Evolutionary conservation across 2,329 filamentous ascomycete genomes (phyloP).

Genomic region (Leptographium radiaticola): DNA sequence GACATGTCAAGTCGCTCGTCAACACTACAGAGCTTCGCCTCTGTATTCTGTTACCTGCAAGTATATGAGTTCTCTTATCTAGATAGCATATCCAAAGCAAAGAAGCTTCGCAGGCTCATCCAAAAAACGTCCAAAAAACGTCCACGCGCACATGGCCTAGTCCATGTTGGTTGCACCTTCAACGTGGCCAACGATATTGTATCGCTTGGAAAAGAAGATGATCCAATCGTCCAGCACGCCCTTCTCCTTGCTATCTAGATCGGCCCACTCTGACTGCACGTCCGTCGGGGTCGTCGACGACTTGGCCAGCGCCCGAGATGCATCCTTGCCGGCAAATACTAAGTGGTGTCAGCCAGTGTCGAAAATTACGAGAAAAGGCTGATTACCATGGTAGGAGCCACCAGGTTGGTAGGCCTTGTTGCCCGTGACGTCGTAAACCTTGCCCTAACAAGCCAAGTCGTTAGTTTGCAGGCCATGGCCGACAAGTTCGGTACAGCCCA

Average conservation of each 20-base stretch:
- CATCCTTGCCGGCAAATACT: slow-evolving; percentile 96
- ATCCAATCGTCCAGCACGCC: slow-evolving; percentile 80
- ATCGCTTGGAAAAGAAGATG: slow-evolving; percentile 92
- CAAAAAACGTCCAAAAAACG: background rate
- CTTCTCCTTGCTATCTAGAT: slow-evolving; percentile 75
- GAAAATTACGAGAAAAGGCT: background rate
- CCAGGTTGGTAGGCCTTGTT: slow-evolving; percentile 77
- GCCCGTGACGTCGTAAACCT: slow-evolving; percentile 84
- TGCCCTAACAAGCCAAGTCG: slow-evolving; percentile 43
- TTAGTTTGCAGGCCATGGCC: background rate
- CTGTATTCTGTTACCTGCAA: background rate
- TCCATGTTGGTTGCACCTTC: slow-evolving; percentile 46
- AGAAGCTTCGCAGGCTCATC: background rate
- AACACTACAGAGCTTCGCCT: background rate
- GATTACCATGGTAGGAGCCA: slow-evolving; percentile 73
- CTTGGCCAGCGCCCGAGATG: slow-evolving; percentile 78
- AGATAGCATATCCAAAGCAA: background rate
- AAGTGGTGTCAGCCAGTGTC: background rate
- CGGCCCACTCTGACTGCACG: slow-evolving; percentile 68
- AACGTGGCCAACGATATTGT: slow-evolving; percentile 71
- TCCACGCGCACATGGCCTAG: slow-evolving; percentile 7
- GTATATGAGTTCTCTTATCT: background rate
- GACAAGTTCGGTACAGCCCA: slow-evolving; percentile 13
- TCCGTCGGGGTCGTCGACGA: slow-evolving; percentile 81
- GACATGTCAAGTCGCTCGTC: background rate